Percentiles rank a stretch among this genome's conserved stretches.
Conservation (phyloP, 2,329 filamentous ascomycete genomes). For the Aspergillus brasiliensis region DNA sequence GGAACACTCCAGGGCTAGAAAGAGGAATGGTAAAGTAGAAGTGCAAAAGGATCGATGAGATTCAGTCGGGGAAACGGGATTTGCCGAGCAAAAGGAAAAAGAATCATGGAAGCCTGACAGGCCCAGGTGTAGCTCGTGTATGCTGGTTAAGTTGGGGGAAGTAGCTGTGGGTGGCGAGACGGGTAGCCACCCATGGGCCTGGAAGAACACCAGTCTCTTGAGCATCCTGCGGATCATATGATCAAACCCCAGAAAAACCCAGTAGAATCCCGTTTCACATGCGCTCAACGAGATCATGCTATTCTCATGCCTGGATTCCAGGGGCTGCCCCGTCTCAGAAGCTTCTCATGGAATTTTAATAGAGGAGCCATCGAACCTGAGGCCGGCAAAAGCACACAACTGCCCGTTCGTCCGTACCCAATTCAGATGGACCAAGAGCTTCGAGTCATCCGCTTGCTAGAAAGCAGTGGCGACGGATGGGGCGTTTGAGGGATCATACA, state of each 20-base stretch:
- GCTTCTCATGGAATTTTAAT: neutral
- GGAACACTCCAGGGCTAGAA: neutral
- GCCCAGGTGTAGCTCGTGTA: conserved; percentile 3
- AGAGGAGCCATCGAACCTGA: neutral
- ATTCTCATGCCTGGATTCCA: neutral
- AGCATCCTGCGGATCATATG: conserved; percentile 1
- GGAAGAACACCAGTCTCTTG: neutral
- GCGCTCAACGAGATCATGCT: neutral
- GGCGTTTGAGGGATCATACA: neutral
- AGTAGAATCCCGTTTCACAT: neutral
- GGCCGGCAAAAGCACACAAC: neutral
- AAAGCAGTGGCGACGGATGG: too few relatives aligned
- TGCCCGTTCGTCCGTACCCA: neutral
- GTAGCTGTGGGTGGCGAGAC: conserved; percentile 7
- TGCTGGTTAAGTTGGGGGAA: conserved; percentile 1
- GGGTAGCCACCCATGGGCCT: conserved; percentile 1
- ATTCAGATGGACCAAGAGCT: neutral
- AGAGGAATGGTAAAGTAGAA: neutral
- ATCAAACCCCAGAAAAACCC: neutral
- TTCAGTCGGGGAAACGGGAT: neutral
- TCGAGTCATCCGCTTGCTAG: too few relatives aligned
- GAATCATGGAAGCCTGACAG: neutral
- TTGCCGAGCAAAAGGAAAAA: neutral
- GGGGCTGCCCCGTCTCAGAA: neutral
- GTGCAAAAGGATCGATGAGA: neutral